Base-by-base conservation (phyloP, 2,329 filamentous ascomycete species). In the Cordyceps farinosa region DNA sequence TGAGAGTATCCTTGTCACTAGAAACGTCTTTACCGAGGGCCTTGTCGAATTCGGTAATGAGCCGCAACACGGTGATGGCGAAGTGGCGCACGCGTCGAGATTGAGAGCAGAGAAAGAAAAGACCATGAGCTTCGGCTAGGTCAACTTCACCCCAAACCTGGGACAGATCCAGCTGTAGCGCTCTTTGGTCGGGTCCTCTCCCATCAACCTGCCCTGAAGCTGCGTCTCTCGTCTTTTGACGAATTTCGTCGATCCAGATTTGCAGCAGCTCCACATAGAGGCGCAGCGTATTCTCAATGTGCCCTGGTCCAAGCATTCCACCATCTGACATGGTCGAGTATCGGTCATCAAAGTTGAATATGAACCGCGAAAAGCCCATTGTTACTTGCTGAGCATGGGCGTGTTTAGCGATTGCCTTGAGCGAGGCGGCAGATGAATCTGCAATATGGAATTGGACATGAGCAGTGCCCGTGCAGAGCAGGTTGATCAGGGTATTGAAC, bases 311-410 rank as follows among this genome's bases (percentile, higher is more conserved):
- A 30, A 99, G 86, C 88, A 99, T 95, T 2, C 95, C 95, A 38
- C 96, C 95, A 71, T 99, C 95, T 10, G 93, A 97, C 88, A 98
- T 97, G 38, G 95, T 98, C 1, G 94, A 92, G 74, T 99, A 99
- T 30, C 93, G 88, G 68, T 96, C 93, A 74, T 99, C 96, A 73
- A 98, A 99, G 69, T 95, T 97, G 79, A 99, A 99, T 60, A 99
- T 99, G 76, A 98, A 99, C 32, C 93, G 85, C 44, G 95, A 91
- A 76, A 99, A 99, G 0, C 95, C 94, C 76, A 96, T 97, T 0
- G 93, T 97, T 3, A 99, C 95, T 74, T 95, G 91, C 69, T 99
- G 92, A 0, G 95, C 93, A 76, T 97, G 90, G 8, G 90, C 91
- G 71, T 99, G 95, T 38, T 91, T 85, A 11, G 96, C 95, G 70